Percentiles rank a stretch among this genome's conserved stretches.
Evolutionary conservation across 2,329 filamentous ascomycete genomes (phyloP).

Genomic region (Ceratocystis alfenasii): DNA sequence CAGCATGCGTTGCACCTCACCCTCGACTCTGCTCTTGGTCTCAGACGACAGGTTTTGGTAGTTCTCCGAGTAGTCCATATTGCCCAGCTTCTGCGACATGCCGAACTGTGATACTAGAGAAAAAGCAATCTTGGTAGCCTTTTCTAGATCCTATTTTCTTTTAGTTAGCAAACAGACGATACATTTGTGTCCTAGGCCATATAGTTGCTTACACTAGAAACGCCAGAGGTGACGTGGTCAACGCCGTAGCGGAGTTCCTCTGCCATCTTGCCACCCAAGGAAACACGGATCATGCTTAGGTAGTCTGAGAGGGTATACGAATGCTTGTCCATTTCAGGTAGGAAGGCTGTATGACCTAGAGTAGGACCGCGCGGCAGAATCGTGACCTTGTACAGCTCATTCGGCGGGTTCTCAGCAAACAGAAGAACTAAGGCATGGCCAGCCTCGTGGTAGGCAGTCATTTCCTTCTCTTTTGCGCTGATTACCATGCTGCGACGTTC

Average conservation of each 20-base stretch:
- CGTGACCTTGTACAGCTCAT: slow-evolving; percentile 88
- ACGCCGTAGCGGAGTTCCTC: slow-evolving; percentile 85
- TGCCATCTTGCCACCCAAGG: slow-evolving; percentile 75
- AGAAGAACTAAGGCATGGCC: slow-evolving; percentile 86
- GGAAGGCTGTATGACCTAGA: slow-evolving; percentile 73
- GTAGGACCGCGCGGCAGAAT: slow-evolving; percentile 83
- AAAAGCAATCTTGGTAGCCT: slow-evolving; percentile 72
- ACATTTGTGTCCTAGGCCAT: neutral
- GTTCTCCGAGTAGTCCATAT: slow-evolving; percentile 73
- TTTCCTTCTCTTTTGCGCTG: slow-evolving; percentile 81
- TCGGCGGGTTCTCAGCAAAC: slow-evolving; percentile 59
- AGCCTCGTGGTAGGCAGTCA: slow-evolving; percentile 94
- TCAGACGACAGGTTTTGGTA: slow-evolving; percentile 73
- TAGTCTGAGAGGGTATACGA: slow-evolving; percentile 78
- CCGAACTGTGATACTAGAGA: slow-evolving; percentile 79
- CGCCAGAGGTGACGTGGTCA: slow-evolving; percentile 85
- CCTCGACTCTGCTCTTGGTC: slow-evolving; percentile 77
- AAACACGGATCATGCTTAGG: slow-evolving; percentile 64
- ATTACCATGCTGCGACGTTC: slow-evolving; percentile 85
- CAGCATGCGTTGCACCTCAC: slow-evolving; percentile 73
- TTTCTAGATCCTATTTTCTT: slow-evolving; percentile 59
- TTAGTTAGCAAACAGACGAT: slow-evolving; percentile 26
- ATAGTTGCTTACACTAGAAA: slow-evolving; percentile 51
- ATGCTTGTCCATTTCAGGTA: slow-evolving; percentile 88
- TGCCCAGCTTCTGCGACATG: slow-evolving; percentile 79